Percentiles rank a stretch among this genome's conserved stretches.
Evolutionary conservation across 805 yeast species (phyloP).

Genomic region (Ascoidea asiatica): DNA sequence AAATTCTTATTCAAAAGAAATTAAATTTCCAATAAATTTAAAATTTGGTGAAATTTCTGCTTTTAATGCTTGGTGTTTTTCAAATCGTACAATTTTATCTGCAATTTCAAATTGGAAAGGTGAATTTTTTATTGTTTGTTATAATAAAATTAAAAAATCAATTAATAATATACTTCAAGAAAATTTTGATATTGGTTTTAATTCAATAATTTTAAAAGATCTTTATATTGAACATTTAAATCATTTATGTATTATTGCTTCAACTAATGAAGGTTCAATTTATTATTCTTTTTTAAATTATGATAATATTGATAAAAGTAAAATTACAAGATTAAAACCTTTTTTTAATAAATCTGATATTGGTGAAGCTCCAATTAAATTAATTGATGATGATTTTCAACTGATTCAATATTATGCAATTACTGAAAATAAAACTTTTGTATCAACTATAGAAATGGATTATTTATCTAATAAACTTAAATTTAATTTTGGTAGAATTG

Average conservation of each 20-base stretch:
- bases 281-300: background rate
- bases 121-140: too few species aligned
- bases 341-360: too few species aligned
- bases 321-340: background rate
- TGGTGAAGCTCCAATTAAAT: too few species aligned
- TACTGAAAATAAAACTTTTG: background rate
- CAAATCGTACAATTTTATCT: background rate
- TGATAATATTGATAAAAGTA: too few species aligned
- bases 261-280: background rate
- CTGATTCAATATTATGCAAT: background rate
- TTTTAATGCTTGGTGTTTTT: too few species aligned
- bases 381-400: too few species aligned
- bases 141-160: too few species aligned
- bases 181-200: background rate
- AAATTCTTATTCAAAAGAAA: background rate
- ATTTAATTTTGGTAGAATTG: background rate
- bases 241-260: background rate
- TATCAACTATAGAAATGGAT: background rate
- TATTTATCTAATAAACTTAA: too few species aligned
- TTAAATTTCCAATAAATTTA: background rate
- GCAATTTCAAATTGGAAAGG: background rate
- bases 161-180: background rate
- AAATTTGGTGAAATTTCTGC: background rate
- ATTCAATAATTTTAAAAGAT: background rate
- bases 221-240: too few species aligned